phyloP scores from a whole-genome alignment of 208 protist species.

The Naegleria fowleri region DNA sequence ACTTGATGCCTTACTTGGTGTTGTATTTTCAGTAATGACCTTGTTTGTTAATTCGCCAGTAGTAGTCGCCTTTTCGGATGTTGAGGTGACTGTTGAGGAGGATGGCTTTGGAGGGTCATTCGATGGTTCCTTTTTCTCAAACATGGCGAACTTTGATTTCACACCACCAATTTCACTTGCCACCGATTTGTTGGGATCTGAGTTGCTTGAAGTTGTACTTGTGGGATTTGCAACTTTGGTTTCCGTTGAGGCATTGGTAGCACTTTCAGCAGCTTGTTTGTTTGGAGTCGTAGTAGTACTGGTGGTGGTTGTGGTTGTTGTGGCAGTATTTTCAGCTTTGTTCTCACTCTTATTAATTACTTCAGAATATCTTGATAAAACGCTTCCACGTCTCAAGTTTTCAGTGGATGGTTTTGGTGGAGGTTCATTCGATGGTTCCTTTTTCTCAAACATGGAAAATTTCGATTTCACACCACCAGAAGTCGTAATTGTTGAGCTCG shows the following conservation, averaged over 20 bases:
- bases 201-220: not conserved
- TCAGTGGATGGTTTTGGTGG: not conserved
- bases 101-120: not conserved
- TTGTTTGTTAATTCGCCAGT: too few species aligned
- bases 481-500: not conserved
- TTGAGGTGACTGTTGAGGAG: not conserved
- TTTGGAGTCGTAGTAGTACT: too few species aligned
- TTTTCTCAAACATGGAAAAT: not conserved
- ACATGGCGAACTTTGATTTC: not conserved
- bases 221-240: not conserved
- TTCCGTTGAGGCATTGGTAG: not conserved
- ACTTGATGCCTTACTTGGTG: not conserved
- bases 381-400: too few species aligned
- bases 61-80: too few species aligned
- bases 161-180: not conserved
- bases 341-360: too few species aligned
- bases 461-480: not conserved
- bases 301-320: not conserved
- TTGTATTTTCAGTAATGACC: not conserved
- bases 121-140: not conserved
- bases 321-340: not conserved
- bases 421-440: not conserved
- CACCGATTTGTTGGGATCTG: not conserved
- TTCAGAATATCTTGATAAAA: too few species aligned
- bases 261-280: too few species aligned